These are phyloP conservation scores for Ceratocystis cacaofunesta DNA, from an alignment of 2,329 filamentous ascomycete species.

Conservation along the genomic window DNA sequence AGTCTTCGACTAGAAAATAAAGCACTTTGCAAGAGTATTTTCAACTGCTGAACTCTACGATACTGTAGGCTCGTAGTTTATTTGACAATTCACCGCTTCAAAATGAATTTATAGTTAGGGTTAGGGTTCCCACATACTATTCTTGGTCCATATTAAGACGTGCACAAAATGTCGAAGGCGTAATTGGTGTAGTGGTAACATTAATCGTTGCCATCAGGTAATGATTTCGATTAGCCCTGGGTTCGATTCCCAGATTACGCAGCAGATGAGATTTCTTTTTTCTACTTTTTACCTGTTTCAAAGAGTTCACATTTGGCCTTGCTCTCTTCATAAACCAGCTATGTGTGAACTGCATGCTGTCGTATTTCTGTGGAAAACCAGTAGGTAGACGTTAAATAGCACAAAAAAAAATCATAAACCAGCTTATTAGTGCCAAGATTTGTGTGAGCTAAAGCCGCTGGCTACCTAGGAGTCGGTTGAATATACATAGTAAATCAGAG, in stretches of 20 bases:
- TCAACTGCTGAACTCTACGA: too few relatives aligned
- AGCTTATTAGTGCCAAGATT: background rate
- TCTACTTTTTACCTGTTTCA: background rate
- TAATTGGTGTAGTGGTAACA: slow-evolving; percentile 10
- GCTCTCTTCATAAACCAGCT: background rate
- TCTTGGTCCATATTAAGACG: background rate
- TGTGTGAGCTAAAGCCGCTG: background rate
- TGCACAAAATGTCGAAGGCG: background rate
- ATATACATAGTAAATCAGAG: background rate
- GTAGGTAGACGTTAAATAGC: too few relatives aligned
- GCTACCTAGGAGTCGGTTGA: background rate
- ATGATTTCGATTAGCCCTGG: slow-evolving; percentile 13
- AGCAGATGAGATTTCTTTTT: background rate
- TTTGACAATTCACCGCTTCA: background rate
- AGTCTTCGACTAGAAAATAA: too few relatives aligned
- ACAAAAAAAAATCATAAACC: background rate
- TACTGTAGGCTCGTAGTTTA: background rate
- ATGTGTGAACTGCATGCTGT: too few relatives aligned
- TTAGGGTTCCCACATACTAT: background rate
- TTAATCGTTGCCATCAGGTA: slow-evolving; percentile 9
- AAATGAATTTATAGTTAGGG: background rate
- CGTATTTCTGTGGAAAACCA: too few relatives aligned
- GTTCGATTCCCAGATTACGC: slow-evolving; percentile 13
- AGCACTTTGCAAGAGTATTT: too few relatives aligned
- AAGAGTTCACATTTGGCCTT: background rate